Conservation (phyloP, 257 asterid genomes). For the Prunella vulgaris region DNA sequence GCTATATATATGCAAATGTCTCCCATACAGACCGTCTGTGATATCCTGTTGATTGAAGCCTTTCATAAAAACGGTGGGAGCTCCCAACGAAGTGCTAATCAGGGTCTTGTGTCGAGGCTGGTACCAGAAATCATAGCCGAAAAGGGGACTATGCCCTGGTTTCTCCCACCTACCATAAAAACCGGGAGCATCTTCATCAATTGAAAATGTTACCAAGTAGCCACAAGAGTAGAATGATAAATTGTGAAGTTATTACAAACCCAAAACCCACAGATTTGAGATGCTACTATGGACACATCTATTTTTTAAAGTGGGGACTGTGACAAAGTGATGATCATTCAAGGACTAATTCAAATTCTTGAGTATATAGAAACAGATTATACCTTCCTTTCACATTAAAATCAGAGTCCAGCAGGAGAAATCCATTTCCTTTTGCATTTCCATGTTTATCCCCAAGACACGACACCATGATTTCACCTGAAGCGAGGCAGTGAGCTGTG, state of each 20-base stretch:
- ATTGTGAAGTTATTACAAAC: too few relatives aligned
- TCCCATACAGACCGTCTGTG: conserved; percentile 75
- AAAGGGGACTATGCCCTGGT: conserved; percentile 87
- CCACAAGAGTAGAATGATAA: too few relatives aligned
- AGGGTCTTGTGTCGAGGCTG: conserved; percentile 95
- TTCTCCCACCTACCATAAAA: conserved; percentile 78
- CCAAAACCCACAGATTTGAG: too few relatives aligned
- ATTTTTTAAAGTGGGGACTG: too few relatives aligned
- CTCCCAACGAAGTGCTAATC: conserved; percentile 98
- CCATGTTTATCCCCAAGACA: conserved; percentile 97
- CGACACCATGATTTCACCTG: conserved; percentile 94
- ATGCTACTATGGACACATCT: too few relatives aligned
- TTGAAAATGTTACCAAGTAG: too few relatives aligned
- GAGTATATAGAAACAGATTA: neutral
- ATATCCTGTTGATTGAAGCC: conserved; percentile 89
- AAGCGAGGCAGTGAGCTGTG: conserved; percentile 97
- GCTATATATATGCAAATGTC: conserved; percentile 84
- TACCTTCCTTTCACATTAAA: conserved; percentile 98
- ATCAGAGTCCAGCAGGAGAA: conserved; percentile 81
- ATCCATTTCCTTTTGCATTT: conserved; percentile 87
- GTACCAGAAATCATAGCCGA: conserved; percentile 94
- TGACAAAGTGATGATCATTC: neutral
- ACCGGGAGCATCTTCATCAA: too few relatives aligned
- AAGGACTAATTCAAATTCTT: too few relatives aligned
- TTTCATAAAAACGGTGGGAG: conserved; percentile 85